These are phyloP conservation scores for Epichloe baconii DNA, from an alignment of 2,329 filamentous ascomycete genomes.

Conservation along the genomic window DNA sequence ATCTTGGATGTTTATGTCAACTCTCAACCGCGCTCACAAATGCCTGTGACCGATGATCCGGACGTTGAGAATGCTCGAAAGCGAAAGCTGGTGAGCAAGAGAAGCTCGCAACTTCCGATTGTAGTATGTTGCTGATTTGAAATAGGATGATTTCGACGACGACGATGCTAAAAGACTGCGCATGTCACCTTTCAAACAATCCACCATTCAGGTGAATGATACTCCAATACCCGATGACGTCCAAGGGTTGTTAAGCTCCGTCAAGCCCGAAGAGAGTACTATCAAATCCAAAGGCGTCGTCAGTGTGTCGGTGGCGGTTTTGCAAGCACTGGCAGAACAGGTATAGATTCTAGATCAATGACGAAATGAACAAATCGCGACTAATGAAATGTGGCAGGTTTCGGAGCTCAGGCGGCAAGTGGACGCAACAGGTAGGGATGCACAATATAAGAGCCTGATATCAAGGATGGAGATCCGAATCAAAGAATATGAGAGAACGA, in stretches of 20 bases:
- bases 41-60: conserved; percentile 6
- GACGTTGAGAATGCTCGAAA: conserved; percentile 26
- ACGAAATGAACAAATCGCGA: not conserved
- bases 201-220: conserved; percentile 12
- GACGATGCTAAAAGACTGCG: conserved; percentile 18
- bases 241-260: conserved; percentile 16
- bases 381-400: conserved; percentile 10
- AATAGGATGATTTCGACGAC: conserved; percentile 22
- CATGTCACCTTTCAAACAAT: conserved; percentile 10
- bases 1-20: conserved; percentile 34
- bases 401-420: conserved; percentile 18
- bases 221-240: conserved; percentile 21
- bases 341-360: conserved; percentile 14
- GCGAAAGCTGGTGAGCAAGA: conserved; percentile 32
- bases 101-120: not conserved
- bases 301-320: conserved; percentile 17
- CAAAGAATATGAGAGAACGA: conserved; percentile 31
- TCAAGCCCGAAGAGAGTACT: conserved; percentile 6
- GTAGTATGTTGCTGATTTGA: not conserved
- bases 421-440: conserved; percentile 17
- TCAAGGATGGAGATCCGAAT: conserved; percentile 31
- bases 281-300: conserved; percentile 11
- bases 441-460: conserved; percentile 28
- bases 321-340: conserved; percentile 27
- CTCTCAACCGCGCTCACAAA: conserved; percentile 24